phyloP scores from a whole-genome alignment of 108 stramenopile genomes.

The Aurantiochytrium sp. region DNA sequence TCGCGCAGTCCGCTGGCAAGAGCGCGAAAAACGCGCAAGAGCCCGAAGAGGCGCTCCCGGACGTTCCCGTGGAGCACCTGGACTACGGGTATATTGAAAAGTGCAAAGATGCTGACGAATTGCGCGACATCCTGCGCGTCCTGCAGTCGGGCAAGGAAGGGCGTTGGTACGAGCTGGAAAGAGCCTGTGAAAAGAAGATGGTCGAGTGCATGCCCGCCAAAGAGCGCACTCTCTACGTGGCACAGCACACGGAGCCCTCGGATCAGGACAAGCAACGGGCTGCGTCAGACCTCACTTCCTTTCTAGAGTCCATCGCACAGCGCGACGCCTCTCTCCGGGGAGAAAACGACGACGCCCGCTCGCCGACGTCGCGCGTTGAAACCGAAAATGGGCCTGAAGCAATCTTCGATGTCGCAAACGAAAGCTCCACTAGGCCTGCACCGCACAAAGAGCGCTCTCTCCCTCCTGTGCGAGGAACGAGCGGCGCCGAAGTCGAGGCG shows the following conservation, averaged over 20 bases:
- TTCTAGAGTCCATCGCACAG: not conserved
- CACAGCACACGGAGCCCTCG: constrained; percentile 21
- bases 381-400: too few relatives aligned
- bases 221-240: constrained; percentile 25
- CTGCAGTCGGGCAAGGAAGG: constrained; percentile 52
- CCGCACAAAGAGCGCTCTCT: too few relatives aligned
- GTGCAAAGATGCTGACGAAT: constrained; percentile 27
- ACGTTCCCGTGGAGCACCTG: constrained; percentile 54
- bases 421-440: too few relatives aligned
- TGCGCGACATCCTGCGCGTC: constrained; percentile 37
- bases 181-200: constrained; percentile 34
- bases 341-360: not conserved
- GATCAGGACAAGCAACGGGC: constrained; percentile 26
- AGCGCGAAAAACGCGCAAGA: not conserved
- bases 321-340: not conserved
- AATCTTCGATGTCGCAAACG: too few relatives aligned
- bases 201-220: constrained; percentile 32
- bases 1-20: too few relatives aligned
- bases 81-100: constrained; percentile 58
- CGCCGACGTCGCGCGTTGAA: not conserved
- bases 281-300: constrained; percentile 14
- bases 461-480: not conserved
- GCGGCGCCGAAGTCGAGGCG: constrained; percentile 26
- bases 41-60: constrained; percentile 14
- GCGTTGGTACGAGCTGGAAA: constrained; percentile 44